phyloP scores from a whole-genome alignment of 805 yeast genomes.

The Gaillardinia entomophila region DNA sequence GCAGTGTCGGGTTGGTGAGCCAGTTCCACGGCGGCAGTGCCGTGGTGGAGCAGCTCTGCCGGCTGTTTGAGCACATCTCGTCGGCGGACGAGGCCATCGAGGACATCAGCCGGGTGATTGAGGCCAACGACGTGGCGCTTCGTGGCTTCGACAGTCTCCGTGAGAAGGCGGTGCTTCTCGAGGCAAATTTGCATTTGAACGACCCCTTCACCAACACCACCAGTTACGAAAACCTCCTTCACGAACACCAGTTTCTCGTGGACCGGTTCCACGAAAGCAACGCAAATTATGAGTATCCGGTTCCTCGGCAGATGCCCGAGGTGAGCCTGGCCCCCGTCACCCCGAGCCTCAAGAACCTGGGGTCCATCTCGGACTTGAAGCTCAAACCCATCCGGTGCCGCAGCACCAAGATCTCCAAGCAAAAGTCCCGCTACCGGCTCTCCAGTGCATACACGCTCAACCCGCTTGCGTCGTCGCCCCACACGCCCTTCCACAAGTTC shows the following conservation, averaged over 20 bases:
- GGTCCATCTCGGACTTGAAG: slow-evolving; percentile 30
- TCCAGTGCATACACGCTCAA: slow-evolving; percentile 32
- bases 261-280: slow-evolving; percentile 10
- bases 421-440: slow-evolving; percentile 36
- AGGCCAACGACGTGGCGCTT: slow-evolving; percentile 16
- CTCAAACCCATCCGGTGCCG: slow-evolving; percentile 37
- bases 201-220: slow-evolving; percentile 28
- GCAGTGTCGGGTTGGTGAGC: slow-evolving; percentile 18
- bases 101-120: slow-evolving; percentile 15
- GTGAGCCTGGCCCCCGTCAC: not conserved
- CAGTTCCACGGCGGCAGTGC: slow-evolving; percentile 16
- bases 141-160: slow-evolving; percentile 23
- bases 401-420: slow-evolving; percentile 26
- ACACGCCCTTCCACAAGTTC: slow-evolving; percentile 7
- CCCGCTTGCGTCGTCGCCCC: slow-evolving; percentile 22
- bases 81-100: slow-evolving; percentile 25
- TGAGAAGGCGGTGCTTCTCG: slow-evolving; percentile 28
- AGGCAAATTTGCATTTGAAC: slow-evolving; percentile 24
- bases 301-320: not conserved
- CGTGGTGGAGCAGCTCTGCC: slow-evolving; percentile 16
- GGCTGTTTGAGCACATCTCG: slow-evolving; percentile 15
- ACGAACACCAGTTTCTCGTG: slow-evolving; percentile 23
- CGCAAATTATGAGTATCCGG: not conserved
- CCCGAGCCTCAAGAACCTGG: slow-evolving; percentile 8
- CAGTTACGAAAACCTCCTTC: slow-evolving; percentile 20